phyloP scores from a whole-genome alignment of 768 basidiomycete species.

The Mycena alexandri region DNA sequence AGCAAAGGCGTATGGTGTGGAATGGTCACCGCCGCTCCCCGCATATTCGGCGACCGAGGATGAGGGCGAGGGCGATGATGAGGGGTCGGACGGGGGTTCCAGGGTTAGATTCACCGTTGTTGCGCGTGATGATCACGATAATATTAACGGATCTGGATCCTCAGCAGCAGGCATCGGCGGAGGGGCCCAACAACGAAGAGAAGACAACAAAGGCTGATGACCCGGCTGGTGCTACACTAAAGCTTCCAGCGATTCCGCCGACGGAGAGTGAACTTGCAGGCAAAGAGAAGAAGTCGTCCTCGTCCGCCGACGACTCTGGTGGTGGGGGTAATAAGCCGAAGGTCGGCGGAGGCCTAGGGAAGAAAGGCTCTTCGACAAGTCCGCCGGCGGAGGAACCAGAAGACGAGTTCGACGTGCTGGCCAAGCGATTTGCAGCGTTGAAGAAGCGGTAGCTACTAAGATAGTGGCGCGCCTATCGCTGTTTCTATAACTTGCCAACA shows the following conservation, averaged over 20 bases:
- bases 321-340: slow-evolving; percentile 40
- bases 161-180: slow-evolving; percentile 29
- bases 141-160: not conserved
- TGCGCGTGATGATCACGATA: slow-evolving; percentile 16
- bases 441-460: slow-evolving; percentile 77
- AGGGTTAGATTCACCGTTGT: slow-evolving; percentile 52
- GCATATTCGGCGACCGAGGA: slow-evolving; percentile 34
- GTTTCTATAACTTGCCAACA: too few species aligned
- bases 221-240: slow-evolving; percentile 48
- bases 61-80: slow-evolving; percentile 27
- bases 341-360: slow-evolving; percentile 37
- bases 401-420: slow-evolving; percentile 82
- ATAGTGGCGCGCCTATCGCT: too few species aligned
- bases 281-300: slow-evolving; percentile 44
- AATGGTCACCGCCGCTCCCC: slow-evolving; percentile 67
- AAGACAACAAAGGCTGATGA: slow-evolving; percentile 47
- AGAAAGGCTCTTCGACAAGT: slow-evolving; percentile 38
- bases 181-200: slow-evolving; percentile 38
- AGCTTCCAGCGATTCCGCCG: slow-evolving; percentile 65
- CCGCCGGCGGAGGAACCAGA: slow-evolving; percentile 46
- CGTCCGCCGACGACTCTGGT: slow-evolving; percentile 24
- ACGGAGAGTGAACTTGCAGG: slow-evolving; percentile 56
- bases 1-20: slow-evolving; percentile 85
- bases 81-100: slow-evolving; percentile 47
- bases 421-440: slow-evolving; percentile 86